These are phyloP conservation scores for Eimeria acervulina DNA, from an alignment of 169 alveolate genomes.

Conservation along the genomic window DNA sequence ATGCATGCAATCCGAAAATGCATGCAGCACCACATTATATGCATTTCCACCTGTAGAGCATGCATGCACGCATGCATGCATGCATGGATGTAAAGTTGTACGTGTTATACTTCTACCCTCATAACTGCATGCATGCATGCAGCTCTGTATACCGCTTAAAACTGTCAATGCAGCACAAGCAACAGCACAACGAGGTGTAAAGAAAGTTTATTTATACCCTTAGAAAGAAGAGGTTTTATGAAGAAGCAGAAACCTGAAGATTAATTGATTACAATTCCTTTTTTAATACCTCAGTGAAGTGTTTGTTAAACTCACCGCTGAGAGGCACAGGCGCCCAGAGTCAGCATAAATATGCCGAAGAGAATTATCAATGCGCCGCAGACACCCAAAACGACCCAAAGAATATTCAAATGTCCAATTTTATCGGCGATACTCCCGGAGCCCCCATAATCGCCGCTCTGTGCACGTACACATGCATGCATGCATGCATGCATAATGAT, in stretches of 20 bases:
- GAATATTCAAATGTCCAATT: not conserved
- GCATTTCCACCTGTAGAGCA: too few relatives aligned
- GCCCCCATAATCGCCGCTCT: not conserved
- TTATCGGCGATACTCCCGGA: not conserved
- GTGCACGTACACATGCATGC: not conserved
- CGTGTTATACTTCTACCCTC: too few relatives aligned
- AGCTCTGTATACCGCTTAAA: too few relatives aligned
- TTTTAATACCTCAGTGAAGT: not conserved
- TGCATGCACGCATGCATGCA: too few relatives aligned
- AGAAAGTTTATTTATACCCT: too few relatives aligned
- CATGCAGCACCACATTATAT: too few relatives aligned
- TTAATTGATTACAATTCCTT: not conserved
- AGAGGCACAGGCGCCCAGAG: slow-evolving; percentile 39
- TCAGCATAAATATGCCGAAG: slow-evolving; percentile 9
- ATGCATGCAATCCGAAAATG: too few relatives aligned
- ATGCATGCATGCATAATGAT: not conserved
- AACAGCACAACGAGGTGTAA: too few relatives aligned
- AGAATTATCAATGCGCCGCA: not conserved
- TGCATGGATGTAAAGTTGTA: too few relatives aligned
- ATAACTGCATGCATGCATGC: too few relatives aligned
- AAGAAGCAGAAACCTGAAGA: not conserved
- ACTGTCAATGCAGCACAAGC: too few relatives aligned
- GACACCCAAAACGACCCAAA: slow-evolving; percentile 27
- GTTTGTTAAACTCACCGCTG: not conserved
- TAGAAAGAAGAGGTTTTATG: too few relatives aligned